Base-by-base conservation (phyloP, 495 filamentous ascomycete species). In the Antarctomyces pellizariae region DNA sequence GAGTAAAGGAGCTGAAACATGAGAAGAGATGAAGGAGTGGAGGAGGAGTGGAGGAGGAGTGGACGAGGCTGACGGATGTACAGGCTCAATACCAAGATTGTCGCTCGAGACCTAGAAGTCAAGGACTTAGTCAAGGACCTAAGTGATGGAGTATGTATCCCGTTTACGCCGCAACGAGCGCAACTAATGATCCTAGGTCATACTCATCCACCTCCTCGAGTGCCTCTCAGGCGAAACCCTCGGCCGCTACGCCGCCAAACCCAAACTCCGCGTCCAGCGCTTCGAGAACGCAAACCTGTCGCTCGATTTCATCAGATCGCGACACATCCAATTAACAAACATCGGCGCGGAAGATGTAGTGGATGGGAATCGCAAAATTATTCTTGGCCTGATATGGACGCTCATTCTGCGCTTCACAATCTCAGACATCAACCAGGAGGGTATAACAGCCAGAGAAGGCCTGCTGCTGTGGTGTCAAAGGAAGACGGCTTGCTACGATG, bases 231-330 rank as follows among this genome's bases (percentile, higher is more conserved):
- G 70, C 35, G 84, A 93, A 45, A 90, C 82, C 3, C 73, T 97
- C 29, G 86, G 86, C 39, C 73, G 80, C 50, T 97, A 97, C 67
- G 86, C 86, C 26, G 73, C 82, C 23, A 79, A 77, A 38, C 86
- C 86, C 13, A 91, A 90, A 52, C 61, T 97, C 34, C 80, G 86
- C 23, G 89, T 97, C 33, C 86, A 97, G 52, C 71, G 74, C 38
- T 93, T 92, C 57, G 86, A 97, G 53, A 97, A 97, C 64, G 86
- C 86, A 49, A 95, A 97, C 51, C 73, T 78, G 36, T 75, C 77
- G 19, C 65, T 97, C 35, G 71, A 93, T 47, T 95, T 79, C 41
- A 80, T 97, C 52, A 83, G 77, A 43, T 68, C 71, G 14, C 60
- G 79, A 37, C 70, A 78, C 13, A 95, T 97, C 28, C 80, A 89